These are phyloP conservation scores for Trametes sanguinea DNA, from an alignment of 768 basidiomycete species.

Conservation along the genomic window DNA sequence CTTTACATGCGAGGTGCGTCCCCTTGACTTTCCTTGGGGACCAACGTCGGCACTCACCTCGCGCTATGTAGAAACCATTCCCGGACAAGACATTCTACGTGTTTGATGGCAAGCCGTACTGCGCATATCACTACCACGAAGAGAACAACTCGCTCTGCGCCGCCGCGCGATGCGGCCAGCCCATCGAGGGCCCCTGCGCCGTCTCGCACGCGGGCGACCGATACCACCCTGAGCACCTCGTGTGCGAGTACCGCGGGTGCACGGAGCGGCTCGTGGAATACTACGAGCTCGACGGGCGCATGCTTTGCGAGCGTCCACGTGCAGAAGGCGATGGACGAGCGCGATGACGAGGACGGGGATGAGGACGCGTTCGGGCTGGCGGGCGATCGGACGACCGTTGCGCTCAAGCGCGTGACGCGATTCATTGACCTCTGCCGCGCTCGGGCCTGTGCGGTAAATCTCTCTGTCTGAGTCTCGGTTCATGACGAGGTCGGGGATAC, in stretches of 20 bases:
- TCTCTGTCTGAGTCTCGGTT: too few species aligned
- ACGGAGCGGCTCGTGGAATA: constrained; percentile 72
- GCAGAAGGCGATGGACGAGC: constrained; percentile 29
- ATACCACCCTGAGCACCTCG: constrained; percentile 87
- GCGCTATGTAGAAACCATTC: constrained; percentile 68
- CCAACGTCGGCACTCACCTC: too few species aligned
- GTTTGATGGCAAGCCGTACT: constrained; percentile 85
- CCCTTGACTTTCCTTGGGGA: too few species aligned
- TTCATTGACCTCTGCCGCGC: constrained; percentile 70
- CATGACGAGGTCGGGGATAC: not conserved
- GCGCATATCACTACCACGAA: constrained; percentile 92
- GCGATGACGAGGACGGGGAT: constrained; percentile 26
- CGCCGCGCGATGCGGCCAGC: constrained; percentile 74
- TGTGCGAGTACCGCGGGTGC: constrained; percentile 71
- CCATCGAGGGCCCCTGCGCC: constrained; percentile 93
- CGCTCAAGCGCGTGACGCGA: constrained; percentile 76
- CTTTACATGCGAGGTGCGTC: constrained; percentile 70
- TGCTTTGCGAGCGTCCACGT: constrained; percentile 89
- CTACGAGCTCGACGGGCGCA: constrained; percentile 84
- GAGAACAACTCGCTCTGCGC: constrained; percentile 88
- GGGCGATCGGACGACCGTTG: constrained; percentile 42
- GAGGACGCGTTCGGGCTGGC: constrained; percentile 22
- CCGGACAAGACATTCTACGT: constrained; percentile 93
- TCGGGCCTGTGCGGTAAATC: constrained; percentile 27
- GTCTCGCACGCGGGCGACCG: constrained; percentile 78